Percentiles rank a stretch among this genome's conserved stretches.
Conservation (phyloP, 805 yeast species). For the Priceomyces melissophilus region DNA sequence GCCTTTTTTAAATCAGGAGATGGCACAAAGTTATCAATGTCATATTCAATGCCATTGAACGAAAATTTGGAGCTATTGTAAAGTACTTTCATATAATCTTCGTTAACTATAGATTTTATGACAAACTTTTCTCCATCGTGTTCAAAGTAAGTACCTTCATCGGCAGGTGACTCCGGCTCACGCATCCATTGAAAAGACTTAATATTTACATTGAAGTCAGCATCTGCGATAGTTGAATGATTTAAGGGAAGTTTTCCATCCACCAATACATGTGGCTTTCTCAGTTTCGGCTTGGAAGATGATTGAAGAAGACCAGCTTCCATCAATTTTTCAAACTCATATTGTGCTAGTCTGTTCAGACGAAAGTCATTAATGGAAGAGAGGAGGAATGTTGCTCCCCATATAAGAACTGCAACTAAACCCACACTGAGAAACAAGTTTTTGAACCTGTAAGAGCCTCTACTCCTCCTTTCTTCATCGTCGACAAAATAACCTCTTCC, state of each 20-base stretch:
- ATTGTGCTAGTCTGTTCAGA: background rate
- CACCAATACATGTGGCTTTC: background rate
- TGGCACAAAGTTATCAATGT: slow-evolving; percentile 54
- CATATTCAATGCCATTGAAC: slow-evolving; percentile 36
- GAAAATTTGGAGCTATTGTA: slow-evolving; percentile 48
- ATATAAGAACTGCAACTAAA: slow-evolving; percentile 26
- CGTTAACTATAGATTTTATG: slow-evolving; percentile 51
- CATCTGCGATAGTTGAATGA: slow-evolving; percentile 42
- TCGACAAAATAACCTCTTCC: background rate
- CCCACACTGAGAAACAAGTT: slow-evolving; percentile 11
- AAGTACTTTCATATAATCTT: slow-evolving; percentile 40
- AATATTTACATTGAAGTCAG: slow-evolving; percentile 50
- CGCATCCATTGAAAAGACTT: slow-evolving; percentile 70
- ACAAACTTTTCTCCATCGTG: slow-evolving; percentile 46
- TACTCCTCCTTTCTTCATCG: slow-evolving; percentile 2
- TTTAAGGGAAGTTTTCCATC: slow-evolving; percentile 26
- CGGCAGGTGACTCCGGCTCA: slow-evolving; percentile 42
- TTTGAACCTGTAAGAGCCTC: slow-evolving; percentile 1
- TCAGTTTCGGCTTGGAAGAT: slow-evolving; percentile 1
- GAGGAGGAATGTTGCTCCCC: slow-evolving; percentile 37
- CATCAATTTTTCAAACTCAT: slow-evolving; percentile 3
- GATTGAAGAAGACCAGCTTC: background rate
- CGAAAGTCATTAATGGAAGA: slow-evolving; percentile 17
- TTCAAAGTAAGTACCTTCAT: slow-evolving; percentile 65
- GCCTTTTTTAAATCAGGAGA: slow-evolving; percentile 65